Evolutionary conservation across 345 rosid genomes (phyloP).

Genomic region (Kernera saxatilis): DNA sequence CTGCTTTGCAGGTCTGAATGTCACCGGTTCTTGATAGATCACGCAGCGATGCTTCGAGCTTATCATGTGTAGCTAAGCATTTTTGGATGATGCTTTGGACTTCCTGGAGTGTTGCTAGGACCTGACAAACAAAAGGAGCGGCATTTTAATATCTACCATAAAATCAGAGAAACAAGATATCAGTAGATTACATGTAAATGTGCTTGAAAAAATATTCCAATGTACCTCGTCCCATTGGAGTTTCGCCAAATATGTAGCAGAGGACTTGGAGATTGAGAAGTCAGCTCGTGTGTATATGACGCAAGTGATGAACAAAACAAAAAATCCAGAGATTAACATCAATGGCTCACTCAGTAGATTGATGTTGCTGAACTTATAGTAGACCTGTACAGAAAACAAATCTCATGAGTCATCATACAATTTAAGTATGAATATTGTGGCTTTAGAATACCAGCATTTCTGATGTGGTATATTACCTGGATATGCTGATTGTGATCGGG

Average conservation of each 20-base stretch:
- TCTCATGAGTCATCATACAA: background rate
- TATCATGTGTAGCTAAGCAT: constrained; percentile 66
- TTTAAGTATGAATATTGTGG: background rate
- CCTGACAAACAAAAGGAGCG: constrained; percentile 41
- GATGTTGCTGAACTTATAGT: constrained; percentile 75
- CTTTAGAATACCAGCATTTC: background rate
- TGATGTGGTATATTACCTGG: constrained; percentile 48
- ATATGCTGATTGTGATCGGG: constrained; percentile 89
- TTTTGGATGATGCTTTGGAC: constrained; percentile 50
- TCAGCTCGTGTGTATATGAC: constrained; percentile 70
- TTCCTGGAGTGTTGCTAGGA: constrained; percentile 63
- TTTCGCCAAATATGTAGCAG: constrained; percentile 87
- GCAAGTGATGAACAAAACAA: constrained; percentile 67
- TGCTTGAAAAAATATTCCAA: background rate
- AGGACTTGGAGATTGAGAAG: constrained; percentile 89
- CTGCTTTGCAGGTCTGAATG: constrained; percentile 81
- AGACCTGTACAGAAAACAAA: constrained; percentile 49
- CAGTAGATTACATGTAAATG: background rate
- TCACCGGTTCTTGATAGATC: constrained; percentile 93
- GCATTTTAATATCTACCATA: background rate
- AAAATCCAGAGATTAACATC: constrained; percentile 79
- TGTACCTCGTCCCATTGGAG: constrained; percentile 93
- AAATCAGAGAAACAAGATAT: background rate
- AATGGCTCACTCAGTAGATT: constrained; percentile 85
- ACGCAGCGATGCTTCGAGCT: constrained; percentile 79